Conservation (phyloP, 2,329 filamentous ascomycete species). For the Xylariomycetidae sp. region DNA sequence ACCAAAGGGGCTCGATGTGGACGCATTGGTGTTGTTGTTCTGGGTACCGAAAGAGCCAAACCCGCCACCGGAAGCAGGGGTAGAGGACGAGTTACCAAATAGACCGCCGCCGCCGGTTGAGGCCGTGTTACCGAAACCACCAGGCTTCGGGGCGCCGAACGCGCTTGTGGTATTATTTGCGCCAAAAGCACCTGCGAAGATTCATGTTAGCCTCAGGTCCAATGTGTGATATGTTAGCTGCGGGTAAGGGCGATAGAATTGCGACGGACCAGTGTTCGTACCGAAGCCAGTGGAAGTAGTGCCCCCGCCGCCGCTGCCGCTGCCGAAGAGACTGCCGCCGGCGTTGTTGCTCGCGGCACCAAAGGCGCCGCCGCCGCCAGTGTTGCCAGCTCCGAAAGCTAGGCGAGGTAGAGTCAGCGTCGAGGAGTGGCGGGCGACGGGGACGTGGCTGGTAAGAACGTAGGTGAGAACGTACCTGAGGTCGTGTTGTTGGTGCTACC, state of each 20-base stretch:
- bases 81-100: conserved; percentile 27
- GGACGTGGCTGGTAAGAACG: conserved; percentile 5
- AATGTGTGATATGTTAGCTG: neutral
- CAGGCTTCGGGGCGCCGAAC: conserved; percentile 39
- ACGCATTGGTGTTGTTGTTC: conserved; percentile 29
- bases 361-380: conserved; percentile 25
- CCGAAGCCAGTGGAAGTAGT: conserved; percentile 1
- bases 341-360: too few species aligned
- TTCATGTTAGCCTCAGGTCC: neutral
- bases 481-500: conserved; percentile 36
- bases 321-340: conserved; percentile 33
- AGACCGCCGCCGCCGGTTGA: conserved; percentile 21
- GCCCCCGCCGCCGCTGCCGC: conserved; percentile 21
- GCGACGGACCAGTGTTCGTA: conserved; percentile 31
- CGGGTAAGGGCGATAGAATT: neutral
- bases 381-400: conserved; percentile 30
- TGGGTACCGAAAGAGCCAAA: conserved; percentile 33
- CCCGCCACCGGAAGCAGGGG: conserved; percentile 31
- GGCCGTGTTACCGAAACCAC: conserved; percentile 32
- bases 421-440: conserved; percentile 22
- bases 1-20: conserved; percentile 32
- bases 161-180: conserved; percentile 33
- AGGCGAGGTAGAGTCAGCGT: conserved; percentile 15
- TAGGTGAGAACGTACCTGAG: conserved; percentile 43
- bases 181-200: conserved; percentile 34